Conservation (phyloP, 1,284 basidiomycete genomes). For the Rhodotorula sp. region DNA sequence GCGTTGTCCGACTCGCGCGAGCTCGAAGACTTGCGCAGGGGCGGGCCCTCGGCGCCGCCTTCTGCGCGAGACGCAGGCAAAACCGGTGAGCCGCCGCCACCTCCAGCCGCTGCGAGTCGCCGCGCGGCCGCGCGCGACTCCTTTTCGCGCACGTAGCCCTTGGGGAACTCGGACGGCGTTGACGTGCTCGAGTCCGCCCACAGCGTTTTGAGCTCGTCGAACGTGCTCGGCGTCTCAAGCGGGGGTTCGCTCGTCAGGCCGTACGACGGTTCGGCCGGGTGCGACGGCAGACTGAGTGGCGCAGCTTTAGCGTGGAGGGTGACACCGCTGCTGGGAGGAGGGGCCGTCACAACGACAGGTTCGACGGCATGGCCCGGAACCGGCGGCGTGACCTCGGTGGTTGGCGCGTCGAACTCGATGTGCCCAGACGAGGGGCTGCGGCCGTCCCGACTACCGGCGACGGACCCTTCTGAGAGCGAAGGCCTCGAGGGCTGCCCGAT, state of each 20-base stretch:
- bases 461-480: too few species aligned
- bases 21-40: background rate
- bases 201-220: background rate
- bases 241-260: background rate
- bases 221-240: background rate
- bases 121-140: background rate
- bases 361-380: background rate
- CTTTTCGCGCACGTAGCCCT: slow-evolving; percentile 4
- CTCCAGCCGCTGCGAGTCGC: background rate
- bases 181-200: background rate
- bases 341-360: background rate
- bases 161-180: background rate
- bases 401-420: too few species aligned
- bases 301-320: too few species aligned
- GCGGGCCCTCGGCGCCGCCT: background rate
- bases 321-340: background rate
- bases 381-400: too few species aligned
- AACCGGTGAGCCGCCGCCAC: too few species aligned
- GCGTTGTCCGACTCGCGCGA: slow-evolving; percentile 5
- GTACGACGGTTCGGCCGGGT: background rate
- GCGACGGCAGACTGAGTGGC: background rate
- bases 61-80: background rate
- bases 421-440: too few species aligned
- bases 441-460: too few species aligned
- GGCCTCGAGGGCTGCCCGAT: background rate